Conservation (phyloP, 164 flowering plant genomes). For the Chimonanthus salicifolius region DNA sequence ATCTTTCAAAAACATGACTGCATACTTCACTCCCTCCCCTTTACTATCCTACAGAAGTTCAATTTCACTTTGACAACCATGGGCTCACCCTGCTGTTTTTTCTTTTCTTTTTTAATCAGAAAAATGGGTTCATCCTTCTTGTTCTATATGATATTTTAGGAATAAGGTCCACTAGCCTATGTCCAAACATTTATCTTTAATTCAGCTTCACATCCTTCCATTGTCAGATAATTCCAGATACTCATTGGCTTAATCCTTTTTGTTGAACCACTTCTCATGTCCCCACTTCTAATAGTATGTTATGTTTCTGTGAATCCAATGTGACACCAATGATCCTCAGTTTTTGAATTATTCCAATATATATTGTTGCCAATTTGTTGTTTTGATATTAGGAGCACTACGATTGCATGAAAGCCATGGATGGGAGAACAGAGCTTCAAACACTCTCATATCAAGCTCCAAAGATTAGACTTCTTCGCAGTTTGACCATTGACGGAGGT, state of each 20-base stretch:
- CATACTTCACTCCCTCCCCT: background rate
- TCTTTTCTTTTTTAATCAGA: background rate
- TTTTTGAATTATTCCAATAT: background rate
- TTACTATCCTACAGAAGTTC: background rate
- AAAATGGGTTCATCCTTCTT: too few relatives aligned
- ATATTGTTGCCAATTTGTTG: slow-evolving; percentile 1
- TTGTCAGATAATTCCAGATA: background rate
- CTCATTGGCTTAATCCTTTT: background rate
- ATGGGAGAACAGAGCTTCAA: slow-evolving; percentile 54
- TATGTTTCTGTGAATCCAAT: background rate
- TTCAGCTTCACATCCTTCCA: background rate
- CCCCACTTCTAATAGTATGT: background rate
- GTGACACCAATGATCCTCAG: background rate
- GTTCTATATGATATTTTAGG: background rate
- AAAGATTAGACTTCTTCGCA: slow-evolving; percentile 68
- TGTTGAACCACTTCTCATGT: background rate
- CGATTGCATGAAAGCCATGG: slow-evolving; percentile 40
- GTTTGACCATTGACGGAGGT: slow-evolving; percentile 57
- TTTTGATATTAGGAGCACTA: slow-evolving; percentile 41
- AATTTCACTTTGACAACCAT: too few relatives aligned
- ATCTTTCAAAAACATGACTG: too few relatives aligned
- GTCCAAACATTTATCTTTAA: too few relatives aligned
- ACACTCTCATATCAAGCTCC: slow-evolving; percentile 68
- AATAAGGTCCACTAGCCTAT: too few relatives aligned
- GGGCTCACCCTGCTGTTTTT: background rate